Percentiles rank a stretch among this genome's conserved stretches.
These are phyloP conservation scores for Cytospora paraplurivora DNA, from an alignment of 2,329 filamentous ascomycete genomes.

Conservation along the genomic window DNA sequence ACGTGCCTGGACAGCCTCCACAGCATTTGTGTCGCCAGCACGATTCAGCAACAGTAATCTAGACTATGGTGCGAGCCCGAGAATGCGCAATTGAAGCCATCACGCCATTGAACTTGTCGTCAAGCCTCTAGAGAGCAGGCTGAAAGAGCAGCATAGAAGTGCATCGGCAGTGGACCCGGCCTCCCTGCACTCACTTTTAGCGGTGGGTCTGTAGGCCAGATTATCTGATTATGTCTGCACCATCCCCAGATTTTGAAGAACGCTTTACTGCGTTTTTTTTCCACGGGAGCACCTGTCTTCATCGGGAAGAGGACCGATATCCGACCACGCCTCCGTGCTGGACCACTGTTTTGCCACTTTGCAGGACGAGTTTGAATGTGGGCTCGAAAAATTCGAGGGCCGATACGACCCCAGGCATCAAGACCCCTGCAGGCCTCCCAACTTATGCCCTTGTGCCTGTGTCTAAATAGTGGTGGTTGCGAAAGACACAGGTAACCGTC, in stretches of 20 bases:
- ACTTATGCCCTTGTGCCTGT: not conserved
- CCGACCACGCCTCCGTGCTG: not conserved
- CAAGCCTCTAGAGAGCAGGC: not conserved
- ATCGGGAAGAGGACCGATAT: slow-evolving; percentile 5
- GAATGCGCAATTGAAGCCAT: slow-evolving; percentile 16
- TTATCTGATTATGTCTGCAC: not conserved
- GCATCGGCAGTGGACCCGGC: not conserved
- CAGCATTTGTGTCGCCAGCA: slow-evolving; percentile 1
- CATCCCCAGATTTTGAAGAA: not conserved
- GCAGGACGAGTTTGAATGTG: not conserved
- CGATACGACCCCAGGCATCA: too few relatives aligned
- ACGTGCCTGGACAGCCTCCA: slow-evolving; percentile 21
- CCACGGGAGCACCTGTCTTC: not conserved
- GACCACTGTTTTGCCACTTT: not conserved
- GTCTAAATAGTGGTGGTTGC: too few relatives aligned
- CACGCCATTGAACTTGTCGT: slow-evolving; percentile 25
- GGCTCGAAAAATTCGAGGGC: not conserved
- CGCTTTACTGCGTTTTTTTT: not conserved
- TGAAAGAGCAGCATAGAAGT: not conserved
- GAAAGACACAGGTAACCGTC: too few relatives aligned
- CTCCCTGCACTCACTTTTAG: not conserved
- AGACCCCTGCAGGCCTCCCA: not conserved
- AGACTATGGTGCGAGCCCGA: slow-evolving; percentile 2
- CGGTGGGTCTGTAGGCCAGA: not conserved
- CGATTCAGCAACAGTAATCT: slow-evolving; percentile 11